Base-by-base conservation (phyloP, 1,284 basidiomycete species). In the Moniliella sp. region DNA sequence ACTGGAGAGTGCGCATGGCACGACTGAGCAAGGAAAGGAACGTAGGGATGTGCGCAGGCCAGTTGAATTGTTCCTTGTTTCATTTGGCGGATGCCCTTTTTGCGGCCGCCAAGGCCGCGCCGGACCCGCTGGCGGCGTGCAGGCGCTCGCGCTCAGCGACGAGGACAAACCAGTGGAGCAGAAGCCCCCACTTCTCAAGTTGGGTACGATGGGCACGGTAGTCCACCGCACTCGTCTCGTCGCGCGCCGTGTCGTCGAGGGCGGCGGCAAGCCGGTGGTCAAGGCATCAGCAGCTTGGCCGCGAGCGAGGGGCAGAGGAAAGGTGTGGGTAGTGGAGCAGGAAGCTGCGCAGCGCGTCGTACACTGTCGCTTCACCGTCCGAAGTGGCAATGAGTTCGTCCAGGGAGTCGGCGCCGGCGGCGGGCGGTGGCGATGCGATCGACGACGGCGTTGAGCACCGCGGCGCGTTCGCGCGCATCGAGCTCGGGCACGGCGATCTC, bases 101-200 rank as follows among this genome's bases (percentile, higher is more conserved):
- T 4, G 15, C 27, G 12, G 16, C 16, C 8, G 15, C 13, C 16
- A 37, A 42, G 18, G 37, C 32, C 14, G 36, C 34, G 30, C 40
- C 34, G 31, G 34, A 33, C 25, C 37, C 35, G 18, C 40, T 30
- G 8, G 36, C 15, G 16, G 27, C 21, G 44, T 37, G 50, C 37
- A 29, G 30, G 19, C 23, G 30, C 8, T 29, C 31, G 32, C 49
- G 47, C 25, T 59, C 56, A 11, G 53, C 45, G 3, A 43, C 35
- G 8, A 39, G 37, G 19, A 56, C 42, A 23, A 56, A 38, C 52
- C 50, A 59, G 26, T 57, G 50, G 2, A 57, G 39, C 13, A 51
- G 42, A 34, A 59, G 57, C 4, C 49, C 55, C 28, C 42, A 55
- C 23, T 42, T 44, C 37, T 57, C 50, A 14, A 59, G 38, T 7